phyloP scores from a whole-genome alignment of 2,329 filamentous ascomycete species.

The Coniochaeta pulveracea region DNA sequence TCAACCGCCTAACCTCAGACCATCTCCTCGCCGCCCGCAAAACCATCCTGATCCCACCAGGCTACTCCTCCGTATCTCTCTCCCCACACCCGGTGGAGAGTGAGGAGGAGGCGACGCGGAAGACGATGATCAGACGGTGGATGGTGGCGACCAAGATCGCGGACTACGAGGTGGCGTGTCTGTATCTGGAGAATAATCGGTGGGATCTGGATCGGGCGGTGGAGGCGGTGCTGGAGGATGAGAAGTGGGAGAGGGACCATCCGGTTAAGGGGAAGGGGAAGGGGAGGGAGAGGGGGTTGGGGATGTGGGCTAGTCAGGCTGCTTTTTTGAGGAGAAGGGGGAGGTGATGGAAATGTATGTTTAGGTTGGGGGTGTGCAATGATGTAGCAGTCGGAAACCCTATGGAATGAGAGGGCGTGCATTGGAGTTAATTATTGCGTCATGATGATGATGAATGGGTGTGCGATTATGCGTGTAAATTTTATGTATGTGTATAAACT shows the following conservation, averaged over 20 bases:
- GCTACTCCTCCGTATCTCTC: conserved; percentile 21
- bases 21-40: conserved; percentile 58
- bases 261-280: conserved; percentile 16
- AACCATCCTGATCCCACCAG: conserved; percentile 54
- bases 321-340: conserved; percentile 4
- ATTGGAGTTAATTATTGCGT: too few species aligned
- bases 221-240: conserved; percentile 56
- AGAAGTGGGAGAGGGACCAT: conserved; percentile 63
- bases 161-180: conserved; percentile 63
- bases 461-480: too few species aligned
- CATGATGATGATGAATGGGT: too few species aligned
- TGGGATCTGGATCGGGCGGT: conserved; percentile 58
- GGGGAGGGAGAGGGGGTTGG: conserved; percentile 11
- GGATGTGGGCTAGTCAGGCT: conserved; percentile 4
- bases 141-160: conserved; percentile 70
- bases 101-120: conserved; percentile 62
- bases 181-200: conserved; percentile 61
- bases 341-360: too few species aligned
- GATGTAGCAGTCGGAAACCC: too few species aligned
- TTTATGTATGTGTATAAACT: too few species aligned
- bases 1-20: conserved; percentile 62
- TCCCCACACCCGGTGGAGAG: conserved; percentile 62
- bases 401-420: too few species aligned
- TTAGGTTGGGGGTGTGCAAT: too few species aligned
- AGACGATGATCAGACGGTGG: conserved; percentile 60